Evolutionary conservation across 305 asterid genomes (phyloP).

Genomic region (Andrographis paniculata): DNA sequence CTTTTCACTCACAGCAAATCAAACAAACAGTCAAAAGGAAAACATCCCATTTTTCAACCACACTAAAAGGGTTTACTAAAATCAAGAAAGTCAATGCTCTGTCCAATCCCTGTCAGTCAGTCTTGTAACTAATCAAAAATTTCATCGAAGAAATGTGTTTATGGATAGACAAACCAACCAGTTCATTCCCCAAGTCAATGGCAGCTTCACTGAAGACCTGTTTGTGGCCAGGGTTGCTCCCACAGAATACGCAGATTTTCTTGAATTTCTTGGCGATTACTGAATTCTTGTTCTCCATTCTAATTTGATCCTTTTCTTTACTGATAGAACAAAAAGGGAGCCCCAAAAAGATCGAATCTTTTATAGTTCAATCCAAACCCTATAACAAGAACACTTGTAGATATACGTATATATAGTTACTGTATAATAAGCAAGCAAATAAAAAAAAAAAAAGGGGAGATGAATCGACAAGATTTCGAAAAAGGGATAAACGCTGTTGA

Average conservation of each 20-base stretch:
- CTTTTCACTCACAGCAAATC: too few relatives aligned
- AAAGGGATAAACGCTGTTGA: constrained; percentile 13
- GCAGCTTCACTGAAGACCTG: constrained; percentile 97
- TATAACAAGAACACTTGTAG: too few relatives aligned
- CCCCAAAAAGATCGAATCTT: background rate
- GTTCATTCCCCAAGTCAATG: constrained; percentile 81
- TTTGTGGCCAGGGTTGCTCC: constrained; percentile 90
- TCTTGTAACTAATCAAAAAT: too few relatives aligned
- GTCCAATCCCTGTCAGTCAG: too few relatives aligned
- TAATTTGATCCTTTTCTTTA: too few relatives aligned
- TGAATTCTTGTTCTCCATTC: constrained; percentile 50
- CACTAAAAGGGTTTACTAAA: constrained; percentile 8
- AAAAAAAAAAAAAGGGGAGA: background rate
- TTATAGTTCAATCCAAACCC: constrained; percentile 2
- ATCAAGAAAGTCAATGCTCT: background rate
- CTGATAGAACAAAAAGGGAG: too few relatives aligned
- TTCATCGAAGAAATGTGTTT: too few relatives aligned
- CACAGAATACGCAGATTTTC: constrained; percentile 93
- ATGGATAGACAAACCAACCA: constrained; percentile 46
- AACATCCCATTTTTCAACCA: constrained; percentile 7
- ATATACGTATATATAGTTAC: too few relatives aligned
- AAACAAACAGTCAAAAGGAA: too few relatives aligned
- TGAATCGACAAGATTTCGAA: too few relatives aligned
- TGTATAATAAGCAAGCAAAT: background rate
- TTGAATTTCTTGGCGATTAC: constrained; percentile 63